Conservation (phyloP, 495 filamentous ascomycete genomes). For the Tricharina praecox region DNA sequence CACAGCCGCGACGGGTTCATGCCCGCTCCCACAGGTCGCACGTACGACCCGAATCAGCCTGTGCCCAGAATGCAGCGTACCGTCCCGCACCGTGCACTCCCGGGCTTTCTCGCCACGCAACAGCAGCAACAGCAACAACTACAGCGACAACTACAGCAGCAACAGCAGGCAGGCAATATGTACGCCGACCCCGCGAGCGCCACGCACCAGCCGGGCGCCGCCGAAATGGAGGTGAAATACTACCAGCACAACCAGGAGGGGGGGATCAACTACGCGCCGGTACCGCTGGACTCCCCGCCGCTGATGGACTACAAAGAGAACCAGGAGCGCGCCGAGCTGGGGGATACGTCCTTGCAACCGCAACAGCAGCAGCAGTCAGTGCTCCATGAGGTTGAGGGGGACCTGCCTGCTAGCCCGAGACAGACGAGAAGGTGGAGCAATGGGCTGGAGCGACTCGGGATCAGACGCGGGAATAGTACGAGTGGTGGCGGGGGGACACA, state of each 20-base stretch:
- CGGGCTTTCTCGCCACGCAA: not conserved
- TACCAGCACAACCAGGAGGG: not conserved
- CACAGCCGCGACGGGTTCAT: not conserved
- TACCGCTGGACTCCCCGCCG: not conserved
- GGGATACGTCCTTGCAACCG: not conserved
- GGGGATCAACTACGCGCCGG: not conserved
- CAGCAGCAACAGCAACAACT: not conserved
- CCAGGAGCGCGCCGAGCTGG: not conserved
- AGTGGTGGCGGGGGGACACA: not conserved
- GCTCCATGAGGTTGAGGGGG: not conserved
- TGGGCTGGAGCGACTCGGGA: not conserved
- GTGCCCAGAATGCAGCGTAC: not conserved
- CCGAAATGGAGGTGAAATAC: not conserved
- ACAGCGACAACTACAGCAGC: not conserved
- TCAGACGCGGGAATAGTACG: not conserved
- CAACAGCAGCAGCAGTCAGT: not conserved
- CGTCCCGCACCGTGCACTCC: not conserved
- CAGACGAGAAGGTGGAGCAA: not conserved
- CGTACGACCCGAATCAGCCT: not conserved
- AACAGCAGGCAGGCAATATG: not conserved
- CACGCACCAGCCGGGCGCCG: not conserved
- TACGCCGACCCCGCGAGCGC: not conserved
- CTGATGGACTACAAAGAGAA: not conserved
- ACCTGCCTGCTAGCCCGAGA: not conserved
- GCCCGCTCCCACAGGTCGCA: not conserved